Percentiles rank a stretch among this genome's conserved stretches.
Evolutionary conservation across 345 rosid species (phyloP).

Genomic region (Bruguiera parviflora): DNA sequence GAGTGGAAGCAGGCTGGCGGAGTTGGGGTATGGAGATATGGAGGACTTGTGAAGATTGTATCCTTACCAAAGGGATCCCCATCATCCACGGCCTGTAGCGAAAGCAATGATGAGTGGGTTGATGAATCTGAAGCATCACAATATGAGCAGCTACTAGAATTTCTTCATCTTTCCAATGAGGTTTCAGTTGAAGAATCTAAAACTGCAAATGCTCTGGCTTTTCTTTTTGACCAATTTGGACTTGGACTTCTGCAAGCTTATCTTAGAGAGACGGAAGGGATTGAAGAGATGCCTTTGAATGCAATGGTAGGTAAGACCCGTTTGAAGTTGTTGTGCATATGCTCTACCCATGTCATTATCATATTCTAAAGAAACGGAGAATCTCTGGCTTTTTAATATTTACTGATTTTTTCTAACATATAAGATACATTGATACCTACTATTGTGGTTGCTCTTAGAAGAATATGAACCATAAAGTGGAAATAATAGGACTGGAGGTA

Average conservation of each 20-base stretch:
- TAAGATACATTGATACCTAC: background rate
- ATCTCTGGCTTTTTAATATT: background rate
- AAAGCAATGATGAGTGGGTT: conserved; percentile 75
- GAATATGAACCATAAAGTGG: background rate
- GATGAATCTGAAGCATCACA: conserved; percentile 90
- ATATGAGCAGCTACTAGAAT: conserved; percentile 78
- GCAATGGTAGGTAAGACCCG: conserved; percentile 82
- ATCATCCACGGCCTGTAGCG: conserved; percentile 57
- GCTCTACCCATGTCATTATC: background rate
- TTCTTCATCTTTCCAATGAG: conserved; percentile 79
- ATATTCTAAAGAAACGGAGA: too few relatives aligned
- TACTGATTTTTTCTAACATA: background rate
- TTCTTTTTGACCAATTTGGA: conserved; percentile 82
- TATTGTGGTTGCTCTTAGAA: background rate
- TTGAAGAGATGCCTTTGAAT: conserved; percentile 75
- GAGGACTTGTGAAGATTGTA: conserved; percentile 88
- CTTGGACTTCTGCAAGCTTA: conserved; percentile 79
- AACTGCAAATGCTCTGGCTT: conserved; percentile 65
- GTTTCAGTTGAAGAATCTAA: conserved; percentile 71
- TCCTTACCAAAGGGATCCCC: conserved; percentile 72
- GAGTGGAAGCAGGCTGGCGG: conserved; percentile 98
- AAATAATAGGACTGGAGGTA: background rate
- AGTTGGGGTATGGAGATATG: conserved; percentile 93
- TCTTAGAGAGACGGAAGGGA: conserved; percentile 61
- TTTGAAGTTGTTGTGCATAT: conserved; percentile 2